These are phyloP conservation scores for Lactarius quietus DNA, from an alignment of 768 basidiomycete species.

Conservation along the genomic window DNA sequence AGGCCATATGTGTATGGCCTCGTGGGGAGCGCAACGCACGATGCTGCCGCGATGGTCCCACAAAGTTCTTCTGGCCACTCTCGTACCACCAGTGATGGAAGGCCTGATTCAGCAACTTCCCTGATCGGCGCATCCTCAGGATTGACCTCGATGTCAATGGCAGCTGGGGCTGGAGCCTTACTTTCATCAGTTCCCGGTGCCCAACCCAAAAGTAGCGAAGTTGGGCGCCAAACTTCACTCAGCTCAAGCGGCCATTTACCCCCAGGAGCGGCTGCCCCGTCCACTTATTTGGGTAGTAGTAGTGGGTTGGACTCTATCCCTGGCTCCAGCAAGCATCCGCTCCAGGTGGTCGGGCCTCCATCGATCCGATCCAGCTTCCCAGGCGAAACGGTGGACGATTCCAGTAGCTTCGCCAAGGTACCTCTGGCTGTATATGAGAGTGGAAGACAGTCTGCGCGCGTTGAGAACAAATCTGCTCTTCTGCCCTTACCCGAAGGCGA, in stretches of 20 bases:
- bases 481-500: neutral
- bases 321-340: conserved; percentile 6
- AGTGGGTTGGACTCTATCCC: neutral
- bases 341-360: conserved; percentile 12
- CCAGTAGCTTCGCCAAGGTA: neutral
- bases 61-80: conserved; percentile 10
- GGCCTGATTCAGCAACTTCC: conserved; percentile 12
- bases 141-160: neutral
- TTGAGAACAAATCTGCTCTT: conserved; percentile 5
- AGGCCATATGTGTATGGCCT: conserved; percentile 24
- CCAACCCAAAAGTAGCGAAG: neutral
- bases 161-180: neutral
- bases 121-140: conserved; percentile 6
- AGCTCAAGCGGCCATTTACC: conserved; percentile 6
- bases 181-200: neutral
- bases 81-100: neutral
- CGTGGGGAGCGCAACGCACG: conserved; percentile 19
- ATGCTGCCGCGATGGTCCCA: neutral
- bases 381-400: neutral
- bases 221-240: conserved; percentile 1
- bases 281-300: neutral
- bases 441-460: neutral
- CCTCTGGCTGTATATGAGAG: neutral
- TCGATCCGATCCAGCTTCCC: neutral
- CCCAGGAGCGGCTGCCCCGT: conserved; percentile 15